Evolutionary conservation across 2,329 filamentous ascomycete genomes (phyloP).

Genomic region (Epichloe sibirici): DNA sequence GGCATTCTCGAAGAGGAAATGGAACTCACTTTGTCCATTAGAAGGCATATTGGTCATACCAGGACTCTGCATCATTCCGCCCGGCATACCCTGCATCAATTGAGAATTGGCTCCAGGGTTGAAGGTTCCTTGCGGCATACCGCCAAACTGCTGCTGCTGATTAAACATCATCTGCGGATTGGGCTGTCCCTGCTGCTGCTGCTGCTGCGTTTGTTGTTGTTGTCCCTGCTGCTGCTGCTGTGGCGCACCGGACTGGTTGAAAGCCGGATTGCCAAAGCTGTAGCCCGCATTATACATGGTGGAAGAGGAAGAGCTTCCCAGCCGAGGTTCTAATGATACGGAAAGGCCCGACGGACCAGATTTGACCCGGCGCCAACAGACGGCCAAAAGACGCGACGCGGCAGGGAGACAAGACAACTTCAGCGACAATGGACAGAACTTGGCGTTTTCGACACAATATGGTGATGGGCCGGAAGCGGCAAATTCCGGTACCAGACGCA

Average conservation of each 20-base stretch:
- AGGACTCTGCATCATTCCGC: slow-evolving; percentile 52
- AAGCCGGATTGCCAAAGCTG: slow-evolving; percentile 39
- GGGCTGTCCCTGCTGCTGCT: slow-evolving; percentile 25
- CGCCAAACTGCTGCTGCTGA: slow-evolving; percentile 40
- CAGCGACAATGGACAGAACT: no score
- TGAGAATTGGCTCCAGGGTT: slow-evolving; percentile 37
- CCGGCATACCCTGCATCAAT: slow-evolving; percentile 43
- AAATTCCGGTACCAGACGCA: neutral
- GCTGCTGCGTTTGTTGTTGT: slow-evolving; percentile 31
- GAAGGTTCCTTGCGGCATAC: slow-evolving; percentile 41
- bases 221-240: slow-evolving; percentile 28
- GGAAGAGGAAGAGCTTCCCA: neutral
- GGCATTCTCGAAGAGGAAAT: neutral
- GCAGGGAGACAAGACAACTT: neutral
- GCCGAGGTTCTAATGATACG: neutral
- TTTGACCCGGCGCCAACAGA: neutral
- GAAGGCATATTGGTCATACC: slow-evolving; percentile 46
- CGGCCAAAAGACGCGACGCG: neutral
- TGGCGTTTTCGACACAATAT: neutral
- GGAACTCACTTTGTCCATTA: slow-evolving; percentile 47
- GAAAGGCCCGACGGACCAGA: neutral
- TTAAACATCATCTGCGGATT: slow-evolving; percentile 48
- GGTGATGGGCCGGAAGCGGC: neutral
- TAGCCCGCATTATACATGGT: slow-evolving; percentile 45
- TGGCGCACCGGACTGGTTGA: slow-evolving; percentile 22